Conservation (phyloP, 169 alveolate genomes). For the Babesia bigemina region DNA sequence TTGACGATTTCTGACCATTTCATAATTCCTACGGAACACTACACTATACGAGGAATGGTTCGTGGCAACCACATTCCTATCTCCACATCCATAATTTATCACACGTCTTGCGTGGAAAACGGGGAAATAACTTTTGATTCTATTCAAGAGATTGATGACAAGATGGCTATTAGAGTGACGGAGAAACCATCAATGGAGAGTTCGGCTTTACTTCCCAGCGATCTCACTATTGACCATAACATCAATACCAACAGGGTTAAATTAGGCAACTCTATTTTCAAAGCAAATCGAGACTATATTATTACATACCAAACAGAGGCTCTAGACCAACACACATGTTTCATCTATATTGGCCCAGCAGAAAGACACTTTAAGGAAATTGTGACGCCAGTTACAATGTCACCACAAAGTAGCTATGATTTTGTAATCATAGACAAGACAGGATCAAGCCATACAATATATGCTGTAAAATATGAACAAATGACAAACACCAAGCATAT, state of each 20-base stretch:
- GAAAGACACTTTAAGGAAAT: slow-evolving; percentile 8
- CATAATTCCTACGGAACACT: slow-evolving; percentile 1
- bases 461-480: background rate
- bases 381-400: background rate
- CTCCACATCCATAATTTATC: slow-evolving; percentile 4
- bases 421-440: slow-evolving; percentile 4
- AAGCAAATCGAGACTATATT: background rate
- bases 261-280: background rate
- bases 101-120: background rate
- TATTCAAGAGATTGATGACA: background rate
- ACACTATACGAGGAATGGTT: background rate
- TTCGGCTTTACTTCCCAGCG: background rate
- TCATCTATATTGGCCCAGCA: slow-evolving; percentile 15
- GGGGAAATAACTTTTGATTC: background rate
- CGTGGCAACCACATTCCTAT: background rate
- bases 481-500: background rate
- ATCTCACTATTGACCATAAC: background rate
- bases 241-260: background rate
- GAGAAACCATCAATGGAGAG: background rate
- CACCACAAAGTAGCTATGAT: background rate
- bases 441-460: background rate
- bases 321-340: background rate
- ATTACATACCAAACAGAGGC: background rate
- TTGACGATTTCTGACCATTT: background rate
- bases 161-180: background rate